Evolutionary conservation across 2,329 filamentous ascomycete species (phyloP), one percentile per base, ranked within the genome.

Genomic region (Tympanopsis confertula): DNA sequence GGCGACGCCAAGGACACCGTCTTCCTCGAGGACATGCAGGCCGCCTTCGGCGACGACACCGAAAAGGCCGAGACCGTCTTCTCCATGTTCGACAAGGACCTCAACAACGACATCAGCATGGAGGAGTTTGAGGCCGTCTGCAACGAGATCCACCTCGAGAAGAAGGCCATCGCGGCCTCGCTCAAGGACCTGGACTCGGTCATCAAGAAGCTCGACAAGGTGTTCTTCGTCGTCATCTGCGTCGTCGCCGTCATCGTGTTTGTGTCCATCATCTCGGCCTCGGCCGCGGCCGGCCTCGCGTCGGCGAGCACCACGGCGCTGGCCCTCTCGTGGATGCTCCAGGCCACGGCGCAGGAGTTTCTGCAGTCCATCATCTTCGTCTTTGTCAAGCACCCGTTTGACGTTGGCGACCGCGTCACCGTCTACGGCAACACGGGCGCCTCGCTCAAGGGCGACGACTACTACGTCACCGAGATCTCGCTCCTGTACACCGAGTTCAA

Each of bases 401-500:
- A 96, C 56, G 88, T 95, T 3, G 89, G 89, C 38, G 89, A 96
- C 55, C 80, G 89, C 49, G 86, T 96, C 5, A 86, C 82, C 1
- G 75, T 96, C 15, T 95, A 95, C 51, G 88, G 88, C 38, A 93
- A 87, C 49, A 86, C 86, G 1, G 89, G 89, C 42, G 71, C 78
- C n/a, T 56, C 70, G 13, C 70, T 86, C 52, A 74, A 71, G 24
- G 88, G 88, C 35, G 89, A 95, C 49, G 89, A 95, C 50, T 96
- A 94, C 59, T 95, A 94, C 46, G 88, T 96, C 38, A 94, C 93
- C 39, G 86, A 94, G 52, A 93, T 96, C 39, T 83, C 86, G 2
- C 69, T 96, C 1, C 70, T 95, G 13, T 96, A 91, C 56, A 96
- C 89, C 13, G 89, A 95, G 52, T 95, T 95, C 66, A 95, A 95